A percentile compares a stretch with the other conserved stretches of the same genome.
Conservation (phyloP, 352 stramenopile species). For the Aphanomyces euteiches region DNA sequence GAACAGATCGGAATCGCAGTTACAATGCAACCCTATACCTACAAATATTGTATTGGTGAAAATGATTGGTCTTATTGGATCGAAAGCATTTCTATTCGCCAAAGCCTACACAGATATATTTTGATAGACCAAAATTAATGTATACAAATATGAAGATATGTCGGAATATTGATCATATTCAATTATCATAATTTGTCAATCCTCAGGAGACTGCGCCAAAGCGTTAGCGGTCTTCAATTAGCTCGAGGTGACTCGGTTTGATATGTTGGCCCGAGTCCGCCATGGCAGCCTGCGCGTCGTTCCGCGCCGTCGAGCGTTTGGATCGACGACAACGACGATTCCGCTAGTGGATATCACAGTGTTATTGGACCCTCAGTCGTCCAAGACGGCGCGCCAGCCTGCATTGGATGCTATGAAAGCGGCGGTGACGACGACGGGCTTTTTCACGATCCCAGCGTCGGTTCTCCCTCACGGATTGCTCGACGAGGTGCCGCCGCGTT, state of each 20-base stretch:
- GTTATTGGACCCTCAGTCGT: conserved; percentile 39
- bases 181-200: too few relatives aligned
- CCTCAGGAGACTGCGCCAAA: too few relatives aligned
- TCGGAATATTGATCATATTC: background rate
- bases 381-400: conserved; percentile 37
- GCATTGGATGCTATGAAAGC: conserved; percentile 56
- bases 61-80: background rate
- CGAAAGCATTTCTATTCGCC: conserved; percentile 1
- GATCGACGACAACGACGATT: conserved; percentile 29
- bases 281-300: background rate
- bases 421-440: conserved; percentile 57
- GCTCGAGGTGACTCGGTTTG: too few relatives aligned
- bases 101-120: background rate
- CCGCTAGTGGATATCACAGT: conserved; percentile 68
- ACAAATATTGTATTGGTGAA: background rate
- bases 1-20: background rate
- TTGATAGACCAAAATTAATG: background rate
- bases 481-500: conserved; percentile 34
- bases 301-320: background rate
- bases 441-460: conserved; percentile 74
- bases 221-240: too few relatives aligned
- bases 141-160: background rate
- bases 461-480: conserved; percentile 55
- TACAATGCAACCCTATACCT: background rate
- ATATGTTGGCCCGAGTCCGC: too few relatives aligned